Base-by-base conservation (phyloP, 352 stramenopile genomes). In the Achlya hypogyna region DNA sequence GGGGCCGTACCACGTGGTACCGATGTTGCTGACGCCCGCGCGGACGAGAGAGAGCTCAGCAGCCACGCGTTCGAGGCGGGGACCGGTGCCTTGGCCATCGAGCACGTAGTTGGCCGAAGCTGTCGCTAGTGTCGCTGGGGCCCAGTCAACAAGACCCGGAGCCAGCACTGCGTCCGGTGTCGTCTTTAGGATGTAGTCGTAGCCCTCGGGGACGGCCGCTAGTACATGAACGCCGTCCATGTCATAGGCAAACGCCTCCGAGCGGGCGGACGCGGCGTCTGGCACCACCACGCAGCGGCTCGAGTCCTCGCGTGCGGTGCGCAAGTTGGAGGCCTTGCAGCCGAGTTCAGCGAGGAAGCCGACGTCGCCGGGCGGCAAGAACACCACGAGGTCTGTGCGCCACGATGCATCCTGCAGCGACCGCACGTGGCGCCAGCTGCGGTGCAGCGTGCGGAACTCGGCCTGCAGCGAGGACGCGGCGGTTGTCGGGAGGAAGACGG, bases 1-100 rank as follows among this genome's bases (percentile, higher is more conserved):
- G 4, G 60, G 47, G 4, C 60, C 60, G 28, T 59, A 67, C 60
- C 40, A 67, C 22, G 60, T 67, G 14, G 60, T 35, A 8, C 60
- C 60, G 34, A 67, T 20, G n/a, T 53, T 54, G n/a, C 56, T n/a
- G 14, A 56, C 5, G 29, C 34, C 14, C 18, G 8, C n/a, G 25
- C 6, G 8, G 20, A 23, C 16, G 16, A 54, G 25, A n/a, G 35
- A 34, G 5, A 67, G 20, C 5, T 67, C 42, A 0, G 20, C 42
- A 8, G 32, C 32, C 1, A 67, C 42, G 10, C 40, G 20, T 10
- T 56, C 60, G 5, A 67, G 25, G 0, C 60, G 40, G 16, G 10
- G 10, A 29, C 29, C 20, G 9, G 20, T 51, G 34, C 59, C 43
- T 6, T 9, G 4, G 22, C 56, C 5, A 18, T 49, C 35, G 20